Percentiles rank a stretch among this genome's conserved stretches.
phyloP scores from a whole-genome alignment of 192 early-diverging fungal genomes.

The Podila minutissima region DNA sequence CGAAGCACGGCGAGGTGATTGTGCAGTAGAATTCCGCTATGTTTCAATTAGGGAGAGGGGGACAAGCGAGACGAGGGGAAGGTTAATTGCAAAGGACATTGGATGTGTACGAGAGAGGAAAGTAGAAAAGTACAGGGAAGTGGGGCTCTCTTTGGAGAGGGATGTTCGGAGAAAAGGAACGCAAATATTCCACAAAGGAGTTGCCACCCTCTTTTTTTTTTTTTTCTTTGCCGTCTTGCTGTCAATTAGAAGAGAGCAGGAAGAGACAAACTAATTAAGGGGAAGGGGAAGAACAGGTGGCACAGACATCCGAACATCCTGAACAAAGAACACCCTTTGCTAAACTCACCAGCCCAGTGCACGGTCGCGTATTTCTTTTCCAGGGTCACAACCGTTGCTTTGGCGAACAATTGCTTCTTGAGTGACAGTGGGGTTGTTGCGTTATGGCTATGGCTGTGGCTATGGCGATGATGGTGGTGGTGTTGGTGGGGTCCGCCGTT shows the following conservation, averaged over 20 bases:
- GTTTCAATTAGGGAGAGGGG: not conserved
- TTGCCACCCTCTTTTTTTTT: too few species aligned
- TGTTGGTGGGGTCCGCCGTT: conserved; percentile 19
- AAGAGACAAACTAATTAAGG: too few species aligned
- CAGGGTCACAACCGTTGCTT: conserved; percentile 51
- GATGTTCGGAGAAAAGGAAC: too few species aligned
- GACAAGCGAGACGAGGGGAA: not conserved
- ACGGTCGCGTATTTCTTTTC: conserved; percentile 55
- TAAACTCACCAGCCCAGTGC: conserved; percentile 42
- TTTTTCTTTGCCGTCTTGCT: too few species aligned
- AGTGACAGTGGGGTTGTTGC: conserved; percentile 14
- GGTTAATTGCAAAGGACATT: not conserved
- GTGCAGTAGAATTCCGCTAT: conserved; percentile 64
- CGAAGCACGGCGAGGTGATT: conserved; percentile 60
- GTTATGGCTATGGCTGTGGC: conserved; percentile 6
- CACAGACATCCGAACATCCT: not conserved
- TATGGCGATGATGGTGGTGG: conserved; percentile 22
- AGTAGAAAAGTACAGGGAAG: not conserved
- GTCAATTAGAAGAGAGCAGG: too few species aligned
- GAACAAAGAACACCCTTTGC: not conserved
- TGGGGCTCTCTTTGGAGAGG: too few species aligned
- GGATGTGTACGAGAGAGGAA: not conserved
- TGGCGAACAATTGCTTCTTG: conserved; percentile 44
- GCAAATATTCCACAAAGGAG: too few species aligned
- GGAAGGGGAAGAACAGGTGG: not conserved